These are phyloP conservation scores for Mucor plumbeus DNA, from an alignment of 371 early-diverging fungal species.

Conservation along the genomic window DNA sequence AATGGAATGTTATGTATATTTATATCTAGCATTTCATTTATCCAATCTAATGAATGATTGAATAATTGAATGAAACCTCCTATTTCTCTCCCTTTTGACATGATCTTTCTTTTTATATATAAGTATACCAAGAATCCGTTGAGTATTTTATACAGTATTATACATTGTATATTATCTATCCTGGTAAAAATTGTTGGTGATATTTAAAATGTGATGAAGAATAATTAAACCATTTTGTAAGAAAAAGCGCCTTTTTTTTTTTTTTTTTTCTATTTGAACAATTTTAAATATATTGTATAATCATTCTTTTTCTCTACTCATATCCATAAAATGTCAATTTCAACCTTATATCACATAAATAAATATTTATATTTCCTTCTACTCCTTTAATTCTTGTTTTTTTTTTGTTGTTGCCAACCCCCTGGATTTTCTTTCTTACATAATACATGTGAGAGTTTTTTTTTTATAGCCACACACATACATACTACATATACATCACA, in stretches of 20 bases:
- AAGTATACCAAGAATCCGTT: too few species aligned
- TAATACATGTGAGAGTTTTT: background rate
- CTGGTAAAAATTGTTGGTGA: too few species aligned
- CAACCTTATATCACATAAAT: constrained; percentile 1
- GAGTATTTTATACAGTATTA: too few species aligned
- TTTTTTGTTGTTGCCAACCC: background rate
- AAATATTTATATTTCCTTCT: background rate
- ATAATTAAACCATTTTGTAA: too few species aligned
- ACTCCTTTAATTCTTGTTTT: background rate
- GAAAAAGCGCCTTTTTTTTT: too few species aligned
- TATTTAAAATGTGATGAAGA: too few species aligned
- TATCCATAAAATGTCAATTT: background rate
- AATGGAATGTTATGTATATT: too few species aligned
- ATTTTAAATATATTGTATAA: too few species aligned
- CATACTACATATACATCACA: background rate
- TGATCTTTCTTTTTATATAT: background rate
- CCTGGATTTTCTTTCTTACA: background rate
- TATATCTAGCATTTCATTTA: background rate
- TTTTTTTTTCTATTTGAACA: too few species aligned
- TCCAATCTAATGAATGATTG: too few species aligned
- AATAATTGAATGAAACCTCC: background rate
- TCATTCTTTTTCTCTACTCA: too few species aligned
- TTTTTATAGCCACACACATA: constrained; percentile 1
- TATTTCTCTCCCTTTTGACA: constrained; percentile 2
- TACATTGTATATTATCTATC: too few species aligned